Percentiles rank a stretch among this genome's conserved stretches.
Conservation (phyloP, 768 basidiomycete species). For the Rhodotorula diobovata region DNA sequence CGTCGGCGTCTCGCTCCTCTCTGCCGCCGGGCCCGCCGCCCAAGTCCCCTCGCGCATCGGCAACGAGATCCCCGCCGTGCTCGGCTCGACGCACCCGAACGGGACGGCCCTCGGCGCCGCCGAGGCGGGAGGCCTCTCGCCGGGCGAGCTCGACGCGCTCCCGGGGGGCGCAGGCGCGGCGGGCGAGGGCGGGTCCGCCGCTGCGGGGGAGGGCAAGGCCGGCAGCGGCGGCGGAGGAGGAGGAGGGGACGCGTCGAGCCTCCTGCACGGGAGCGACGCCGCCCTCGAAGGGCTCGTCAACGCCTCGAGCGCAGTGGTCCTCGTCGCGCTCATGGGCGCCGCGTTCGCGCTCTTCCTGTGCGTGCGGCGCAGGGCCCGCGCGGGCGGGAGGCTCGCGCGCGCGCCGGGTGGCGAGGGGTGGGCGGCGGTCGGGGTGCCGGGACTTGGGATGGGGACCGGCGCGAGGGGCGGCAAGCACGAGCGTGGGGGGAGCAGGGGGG, state of each 20-base stretch:
- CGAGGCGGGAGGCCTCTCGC: neutral
- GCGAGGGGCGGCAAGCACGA: constrained; percentile 1
- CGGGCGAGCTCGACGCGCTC: neutral
- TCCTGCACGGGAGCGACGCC: neutral
- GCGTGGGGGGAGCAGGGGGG: constrained; percentile 11
- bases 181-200: no score
- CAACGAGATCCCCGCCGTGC: constrained; percentile 55
- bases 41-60: constrained; percentile 77
- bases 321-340: constrained; percentile 30
- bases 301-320: constrained; percentile 31
- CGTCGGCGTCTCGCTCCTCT: constrained; percentile 73
- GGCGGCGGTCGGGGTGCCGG: constrained; percentile 13
- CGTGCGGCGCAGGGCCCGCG: constrained; percentile 2
- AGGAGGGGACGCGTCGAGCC: neutral
- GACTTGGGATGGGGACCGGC: neutral
- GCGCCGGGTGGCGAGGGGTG: constrained; percentile 1
- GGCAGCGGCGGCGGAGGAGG: no score
- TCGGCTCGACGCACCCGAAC: constrained; percentile 41
- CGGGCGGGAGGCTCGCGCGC: neutral
- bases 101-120: constrained; percentile 33
- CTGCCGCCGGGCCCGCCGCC: constrained; percentile 73
- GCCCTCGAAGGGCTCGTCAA: constrained; percentile 36
- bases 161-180: no score
- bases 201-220: no score
- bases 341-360: constrained; percentile 17